Base-by-base conservation (phyloP, 768 basidiomycete genomes). In the Tricholoma sp. region DNA sequence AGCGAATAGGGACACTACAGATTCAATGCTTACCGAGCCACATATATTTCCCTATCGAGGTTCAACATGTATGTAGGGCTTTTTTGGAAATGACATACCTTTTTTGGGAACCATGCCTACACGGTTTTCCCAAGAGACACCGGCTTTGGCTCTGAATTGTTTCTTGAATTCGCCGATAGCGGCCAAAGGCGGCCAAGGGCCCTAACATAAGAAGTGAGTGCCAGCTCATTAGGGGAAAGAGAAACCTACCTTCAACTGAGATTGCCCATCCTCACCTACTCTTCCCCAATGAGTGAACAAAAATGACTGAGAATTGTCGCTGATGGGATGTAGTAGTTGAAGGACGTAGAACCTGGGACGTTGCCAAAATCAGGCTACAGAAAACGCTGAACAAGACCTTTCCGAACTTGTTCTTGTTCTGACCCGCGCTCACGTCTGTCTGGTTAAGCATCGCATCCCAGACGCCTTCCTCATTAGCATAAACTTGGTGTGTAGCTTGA, bases 401-500 rank as follows among this genome's bases (percentile, higher is more conserved):
- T 29, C 50, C 45, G 46, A 47, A 83, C 81, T 84, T 83, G 64
- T 84, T 83, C 71, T 83, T 83, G 63, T 83, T 83, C 54, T 70
- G 67, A 29, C 69, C 67, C 35, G 72, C 73, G 43, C 75, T 76
- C 50, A 83, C 73, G 59, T 83, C 75, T 1, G 83, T 83, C 63
- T 83, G 83, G 65, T 83, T 84, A 55, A 83, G 74, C 79, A 82
- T 83, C 35, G 82, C 82, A 63, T 84, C 83, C 81, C 81, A 84
- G 10, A 74, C 68, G 49, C 63, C 65, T 50, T 77, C 76, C 4
- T 57, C 66, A 39, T 74, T 72, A 29, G 64, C 59, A 55, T 76
- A 80, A 5, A 84, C 83, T 64, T 82, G 74, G 62, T 83, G 82
- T 1, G 80, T 78, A 47, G 67, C 82, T 83, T 63, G n/a, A n/a